phyloP scores from a whole-genome alignment of 306 rosid genomes.

The cucumber (Cucumis sativus) region Cucumber_9930_V3 NC_026658.2:24494501-24495000 shows the following conservation, averaged over 20 bases:
- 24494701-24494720: constrained; percentile 94
- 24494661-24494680: constrained; percentile 86
- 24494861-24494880: constrained; percentile 96
- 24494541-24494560: constrained; percentile 96
- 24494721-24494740: constrained; percentile 97
- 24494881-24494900: constrained; percentile 98
- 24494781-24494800: constrained; percentile 12
- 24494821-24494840: background rate
- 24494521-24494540: constrained; percentile 88
- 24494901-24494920: constrained; percentile 95
- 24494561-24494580: constrained; percentile 94
- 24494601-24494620: background rate
- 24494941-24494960: constrained; percentile 97
- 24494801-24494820: constrained; percentile 2
- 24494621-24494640: background rate
- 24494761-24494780: constrained; percentile 54
- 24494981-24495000: background rate
- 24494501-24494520: constrained; percentile 54
- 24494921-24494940: constrained; percentile 99
- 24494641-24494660: constrained; percentile 24
- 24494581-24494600: constrained; percentile 72
- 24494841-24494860: constrained; percentile 24
- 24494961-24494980: constrained; percentile 1
- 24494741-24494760: constrained; percentile 97
- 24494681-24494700: constrained; percentile 89